Conservation (phyloP, 257 asterid genomes). For the Salvia hispanica region DNA sequence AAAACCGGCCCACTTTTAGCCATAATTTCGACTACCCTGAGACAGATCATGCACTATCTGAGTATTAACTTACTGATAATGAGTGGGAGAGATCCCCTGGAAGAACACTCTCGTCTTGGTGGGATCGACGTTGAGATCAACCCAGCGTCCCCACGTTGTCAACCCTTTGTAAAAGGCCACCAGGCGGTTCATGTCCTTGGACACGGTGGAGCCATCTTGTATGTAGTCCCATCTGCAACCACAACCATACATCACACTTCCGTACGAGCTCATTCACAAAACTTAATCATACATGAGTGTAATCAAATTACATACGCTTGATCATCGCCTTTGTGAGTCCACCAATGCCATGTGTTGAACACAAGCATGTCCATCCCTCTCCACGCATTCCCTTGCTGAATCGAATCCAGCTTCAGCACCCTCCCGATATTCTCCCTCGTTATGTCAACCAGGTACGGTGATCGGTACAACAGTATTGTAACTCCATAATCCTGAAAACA, state of each 20-base stretch:
- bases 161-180: constrained; percentile 61
- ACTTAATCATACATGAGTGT: too few species aligned
- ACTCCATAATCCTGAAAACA: constrained; percentile 63
- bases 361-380: constrained; percentile 77
- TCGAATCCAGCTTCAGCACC: constrained; percentile 59
- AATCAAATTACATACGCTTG: constrained; percentile 48
- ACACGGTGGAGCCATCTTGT: constrained; percentile 51
- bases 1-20: not conserved
- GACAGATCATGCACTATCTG: too few species aligned
- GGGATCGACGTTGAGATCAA: constrained; percentile 56
- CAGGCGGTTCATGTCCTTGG: constrained; percentile 67
- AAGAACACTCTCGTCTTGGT: constrained; percentile 62
- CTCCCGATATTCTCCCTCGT: constrained; percentile 55
- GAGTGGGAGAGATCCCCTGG: constrained; percentile 75
- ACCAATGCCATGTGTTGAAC: constrained; percentile 87
- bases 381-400: constrained; percentile 75
- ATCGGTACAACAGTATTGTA: constrained; percentile 49
- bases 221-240: constrained; percentile 63
- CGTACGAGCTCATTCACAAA: too few species aligned
- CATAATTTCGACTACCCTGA: not conserved
- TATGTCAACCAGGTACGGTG: constrained; percentile 71
- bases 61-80: constrained; percentile 53
- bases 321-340: constrained; percentile 73
- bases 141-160: constrained; percentile 74
- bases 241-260: not conserved